Conservation (phyloP, 2,329 filamentous ascomycete genomes). For the Xenosphaeropsis pyriputrescens region DNA sequence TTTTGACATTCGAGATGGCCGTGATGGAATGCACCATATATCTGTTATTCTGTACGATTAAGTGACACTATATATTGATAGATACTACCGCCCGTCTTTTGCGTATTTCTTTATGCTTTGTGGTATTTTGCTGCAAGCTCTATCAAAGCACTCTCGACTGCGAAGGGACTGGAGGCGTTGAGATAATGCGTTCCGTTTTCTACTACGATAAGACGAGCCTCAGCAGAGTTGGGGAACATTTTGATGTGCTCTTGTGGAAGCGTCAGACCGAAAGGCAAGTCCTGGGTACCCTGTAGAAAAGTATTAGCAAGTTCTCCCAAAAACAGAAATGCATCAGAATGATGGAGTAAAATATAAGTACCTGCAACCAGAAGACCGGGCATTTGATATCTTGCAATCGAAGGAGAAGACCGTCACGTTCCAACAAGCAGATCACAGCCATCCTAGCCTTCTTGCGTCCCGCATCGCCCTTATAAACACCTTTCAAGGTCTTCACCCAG, state of each 20-base stretch:
- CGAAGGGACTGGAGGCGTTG: constrained; percentile 30
- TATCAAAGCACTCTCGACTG: constrained; percentile 28
- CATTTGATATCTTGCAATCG: constrained; percentile 30
- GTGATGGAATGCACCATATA: too few relatives aligned
- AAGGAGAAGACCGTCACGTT: constrained; percentile 29
- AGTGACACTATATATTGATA: too few relatives aligned
- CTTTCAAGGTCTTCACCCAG: constrained; percentile 29
- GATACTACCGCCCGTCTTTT: too few relatives aligned
- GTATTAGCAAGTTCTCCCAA: constrained; percentile 3
- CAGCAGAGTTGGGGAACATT: constrained; percentile 28
- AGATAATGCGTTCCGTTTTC: constrained; percentile 32
- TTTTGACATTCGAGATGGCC: too few relatives aligned
- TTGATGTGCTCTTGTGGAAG: constrained; percentile 31
- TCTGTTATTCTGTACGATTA: too few relatives aligned
- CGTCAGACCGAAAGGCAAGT: constrained; percentile 24
- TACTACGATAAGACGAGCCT: constrained; percentile 27
- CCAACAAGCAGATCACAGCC: constrained; percentile 26
- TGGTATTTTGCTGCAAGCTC: constrained; percentile 13
- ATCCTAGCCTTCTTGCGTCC: constrained; percentile 31
- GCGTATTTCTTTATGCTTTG: not conserved
- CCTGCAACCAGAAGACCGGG: constrained; percentile 36
- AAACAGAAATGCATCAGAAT: constrained; percentile 1
- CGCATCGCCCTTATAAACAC: constrained; percentile 31
- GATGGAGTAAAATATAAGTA: constrained; percentile 11
- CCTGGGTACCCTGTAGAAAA: constrained; percentile 25